Base-by-base conservation (phyloP, 441 rosid genomes). In the Bocquillonia castaneifolia region DNA sequence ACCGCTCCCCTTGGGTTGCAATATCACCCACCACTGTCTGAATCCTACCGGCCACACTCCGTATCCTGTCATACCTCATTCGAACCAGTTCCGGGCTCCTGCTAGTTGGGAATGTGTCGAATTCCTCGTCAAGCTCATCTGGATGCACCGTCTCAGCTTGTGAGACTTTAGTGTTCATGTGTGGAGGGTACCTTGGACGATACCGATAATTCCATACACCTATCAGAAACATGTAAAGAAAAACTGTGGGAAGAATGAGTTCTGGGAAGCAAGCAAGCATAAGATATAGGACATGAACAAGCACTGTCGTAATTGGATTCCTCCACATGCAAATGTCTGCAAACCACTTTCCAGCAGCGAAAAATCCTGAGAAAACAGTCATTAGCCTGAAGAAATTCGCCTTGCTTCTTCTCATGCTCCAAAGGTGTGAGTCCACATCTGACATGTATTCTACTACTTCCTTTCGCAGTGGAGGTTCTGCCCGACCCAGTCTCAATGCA, bases 401-500 rank as follows among this genome's bases (percentile, higher is more conserved):
- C 74, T 89, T 93, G 82, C 98, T 91, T 78, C 88, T 76, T 29
- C 97, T 86, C 96, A 91, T 88, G 72, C 96, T 91, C 96, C 98
- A 93, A 18, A 93, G 82, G 79, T 89, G 98, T 0, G 96, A 88
- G 73, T 93, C 96, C 40, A 81, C 85, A 53, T 93, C 97, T 0
- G 98, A 86, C 98, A 88, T 86, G 75, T 90, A 93, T 81, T 89
- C 98, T 29, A 93, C 86, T 39, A 93, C 91, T 81, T 93, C 97
- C 71, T 86, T 93, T 55, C 91, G 78, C 2, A 93, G 80, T 0
- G 98, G 94, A 37, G 98, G 96, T 80, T 91, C 98, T 22, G 98
- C 91, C 57, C 97, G 85, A 2, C 96, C 96, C 56, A 93, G 72
- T 66, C 97, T 66, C 1, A 88, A 83, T 6, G 98, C 97, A 66